Evolutionary conservation across 2,329 filamentous ascomycete genomes (phyloP), one percentile per base, ranked within the genome.

Genomic region (Escovopsis sp.): DNA sequence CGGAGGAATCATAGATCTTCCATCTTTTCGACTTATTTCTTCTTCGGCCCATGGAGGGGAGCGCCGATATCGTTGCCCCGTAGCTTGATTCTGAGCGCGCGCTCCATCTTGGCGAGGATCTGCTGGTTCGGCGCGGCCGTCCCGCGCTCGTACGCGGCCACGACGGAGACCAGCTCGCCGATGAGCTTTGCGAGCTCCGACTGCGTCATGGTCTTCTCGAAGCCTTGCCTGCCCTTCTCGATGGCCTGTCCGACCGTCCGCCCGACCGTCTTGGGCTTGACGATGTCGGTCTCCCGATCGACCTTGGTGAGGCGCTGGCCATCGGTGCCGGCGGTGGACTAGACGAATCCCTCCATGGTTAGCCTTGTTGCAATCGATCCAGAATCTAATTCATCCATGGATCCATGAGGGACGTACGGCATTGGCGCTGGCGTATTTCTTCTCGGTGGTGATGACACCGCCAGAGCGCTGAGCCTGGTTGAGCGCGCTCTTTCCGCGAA

Each of bases 291-390:
- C 56, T 77, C 79, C 48, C 88, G 87, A 70, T 96, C 90, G 60
- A 98, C 87, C 69, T 96, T 94, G 47, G 90, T 96, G 45, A 96
- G 71, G 56, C 84, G 87, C 65, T 98, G 90, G 49, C 90, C 90
- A 63, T 96, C 88, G 46, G 49, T 48, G 35, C 46, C 43, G 17
- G 46, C 43, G 14, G 41, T 21, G 57, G 60, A 27, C 34, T 19
- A 12, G 18, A 16, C n/a, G n/a, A n/a, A n/a, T n/a, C n/a, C n/a
- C n/a, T n/a, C n/a, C n/a, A n/a, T n/a, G n/a, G n/a, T n/a, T n/a
- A n/a, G n/a, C n/a, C n/a, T n/a, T n/a, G n/a, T n/a, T n/a, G n/a
- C n/a, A n/a, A n/a, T n/a, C n/a, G n/a, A n/a, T n/a, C n/a, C n/a
- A n/a, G n/a, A n/a, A n/a, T n/a, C n/a, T n/a, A n/a, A n/a, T n/a